Conservation (phyloP, 352 stramenopile genomes). For the Pythium sp. region DNA sequence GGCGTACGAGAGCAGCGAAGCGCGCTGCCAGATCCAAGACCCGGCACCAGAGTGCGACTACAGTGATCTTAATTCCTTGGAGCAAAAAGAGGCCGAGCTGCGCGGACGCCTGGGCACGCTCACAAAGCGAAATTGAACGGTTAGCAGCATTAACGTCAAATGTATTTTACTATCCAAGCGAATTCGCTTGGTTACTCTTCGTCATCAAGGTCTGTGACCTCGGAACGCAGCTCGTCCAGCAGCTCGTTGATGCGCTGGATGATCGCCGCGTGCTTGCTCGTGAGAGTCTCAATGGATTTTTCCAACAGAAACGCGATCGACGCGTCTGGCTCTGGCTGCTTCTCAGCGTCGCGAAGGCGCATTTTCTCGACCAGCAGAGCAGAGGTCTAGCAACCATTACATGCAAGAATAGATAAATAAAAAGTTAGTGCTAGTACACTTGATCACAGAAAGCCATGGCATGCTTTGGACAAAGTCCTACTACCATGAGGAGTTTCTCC, state of each 20-base stretch:
- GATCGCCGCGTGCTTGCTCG: slow-evolving; percentile 52
- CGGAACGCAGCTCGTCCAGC: slow-evolving; percentile 59
- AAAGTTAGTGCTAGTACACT: not conserved
- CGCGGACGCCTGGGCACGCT: slow-evolving; percentile 55
- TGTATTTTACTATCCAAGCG: not conserved
- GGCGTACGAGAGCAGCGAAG: slow-evolving; percentile 38
- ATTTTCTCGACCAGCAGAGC: slow-evolving; percentile 82
- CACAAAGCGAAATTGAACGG: slow-evolving; percentile 13
- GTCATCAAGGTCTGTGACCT: slow-evolving; percentile 50
- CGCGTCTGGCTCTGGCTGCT: slow-evolving; percentile 39
- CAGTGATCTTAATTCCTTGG: slow-evolving; percentile 42
- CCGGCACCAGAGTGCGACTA: slow-evolving; percentile 45
- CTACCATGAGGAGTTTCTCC: slow-evolving; percentile 75
- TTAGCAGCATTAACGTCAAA: not conserved
- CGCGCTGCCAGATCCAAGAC: slow-evolving; percentile 42
- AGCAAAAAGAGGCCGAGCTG: slow-evolving; percentile 57
- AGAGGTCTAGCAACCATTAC: slow-evolving; percentile 46
- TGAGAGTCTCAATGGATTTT: slow-evolving; percentile 55
- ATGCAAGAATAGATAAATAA: not conserved
- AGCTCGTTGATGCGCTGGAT: slow-evolving; percentile 79
- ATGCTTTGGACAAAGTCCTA: not conserved
- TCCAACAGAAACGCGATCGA: slow-evolving; percentile 53
- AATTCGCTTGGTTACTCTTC: slow-evolving; percentile 3
- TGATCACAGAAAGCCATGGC: not conserved
- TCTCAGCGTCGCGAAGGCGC: slow-evolving; percentile 43